A percentile compares a stretch with the other conserved stretches of the same genome.
phyloP scores from a whole-genome alignment of 2,329 filamentous ascomycete species.

The Pestalotiopsis sp. region DNA sequence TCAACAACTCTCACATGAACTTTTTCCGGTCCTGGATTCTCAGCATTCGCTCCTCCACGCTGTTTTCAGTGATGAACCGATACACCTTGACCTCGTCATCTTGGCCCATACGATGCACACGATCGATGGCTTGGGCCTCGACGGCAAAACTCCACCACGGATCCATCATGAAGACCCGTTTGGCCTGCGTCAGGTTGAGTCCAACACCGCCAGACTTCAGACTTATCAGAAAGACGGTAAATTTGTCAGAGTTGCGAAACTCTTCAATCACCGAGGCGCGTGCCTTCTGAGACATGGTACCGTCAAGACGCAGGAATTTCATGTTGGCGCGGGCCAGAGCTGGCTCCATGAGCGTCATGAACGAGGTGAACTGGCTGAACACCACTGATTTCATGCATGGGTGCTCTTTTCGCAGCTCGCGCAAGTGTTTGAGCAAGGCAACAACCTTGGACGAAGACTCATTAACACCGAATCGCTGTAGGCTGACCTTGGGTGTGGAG shows the following conservation, averaged over 20 bases:
- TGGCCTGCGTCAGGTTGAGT: conserved; percentile 86
- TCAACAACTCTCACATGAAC: conserved; percentile 76
- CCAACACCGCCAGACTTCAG: conserved; percentile 91
- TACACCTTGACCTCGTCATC: conserved; percentile 81
- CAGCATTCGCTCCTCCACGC: conserved; percentile 94
- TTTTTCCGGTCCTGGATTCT: conserved; percentile 93
- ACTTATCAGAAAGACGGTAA: conserved; percentile 78
- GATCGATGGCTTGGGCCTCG: conserved; percentile 95
- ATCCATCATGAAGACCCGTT: conserved; percentile 97
- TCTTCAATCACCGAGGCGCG: conserved; percentile 75
- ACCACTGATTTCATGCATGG: conserved; percentile 82
- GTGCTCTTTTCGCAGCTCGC: conserved; percentile 64
- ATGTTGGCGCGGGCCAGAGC: conserved; percentile 74
- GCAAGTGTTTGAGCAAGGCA: conserved; percentile 74
- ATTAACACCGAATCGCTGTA: conserved; percentile 60
- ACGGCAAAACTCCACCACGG: conserved; percentile 99
- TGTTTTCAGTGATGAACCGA: conserved; percentile 84
- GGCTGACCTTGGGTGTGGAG: conserved; percentile 53
- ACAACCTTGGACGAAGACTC: conserved; percentile 88
- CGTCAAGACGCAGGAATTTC: conserved; percentile 83
- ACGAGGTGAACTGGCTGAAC: conserved; percentile 94
- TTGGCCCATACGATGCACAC: conserved; percentile 96
- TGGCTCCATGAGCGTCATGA: conserved; percentile 86
- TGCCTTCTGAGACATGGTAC: conserved; percentile 82
- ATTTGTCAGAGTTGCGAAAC: conserved; percentile 64